phyloP scores from a whole-genome alignment of 139 green algal species.

The Ettlia oleoabundans region DNA sequence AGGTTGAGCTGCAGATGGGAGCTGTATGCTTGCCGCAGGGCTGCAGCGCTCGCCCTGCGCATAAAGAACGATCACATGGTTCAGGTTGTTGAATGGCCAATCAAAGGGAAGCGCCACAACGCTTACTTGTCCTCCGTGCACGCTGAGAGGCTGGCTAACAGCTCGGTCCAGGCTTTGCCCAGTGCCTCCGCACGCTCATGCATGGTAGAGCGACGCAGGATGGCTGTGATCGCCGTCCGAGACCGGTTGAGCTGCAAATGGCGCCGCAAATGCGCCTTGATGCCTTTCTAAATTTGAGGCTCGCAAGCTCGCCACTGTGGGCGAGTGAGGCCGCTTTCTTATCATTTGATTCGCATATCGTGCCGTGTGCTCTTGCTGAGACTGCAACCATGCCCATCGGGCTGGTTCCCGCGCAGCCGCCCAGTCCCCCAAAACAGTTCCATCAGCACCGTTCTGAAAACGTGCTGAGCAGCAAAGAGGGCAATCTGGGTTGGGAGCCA shows the following conservation, averaged over 20 bases:
- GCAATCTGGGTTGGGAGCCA: no score
- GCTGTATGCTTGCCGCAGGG: background rate
- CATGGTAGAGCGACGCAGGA: background rate
- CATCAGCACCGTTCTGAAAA: no score
- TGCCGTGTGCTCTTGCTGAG: no score
- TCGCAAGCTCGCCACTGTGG: no score
- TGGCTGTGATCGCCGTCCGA: background rate
- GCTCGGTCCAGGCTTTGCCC: constrained; percentile 18
- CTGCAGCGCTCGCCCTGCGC: background rate
- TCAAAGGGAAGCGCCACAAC: background rate
- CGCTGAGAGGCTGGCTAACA: background rate
- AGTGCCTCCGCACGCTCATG: background rate
- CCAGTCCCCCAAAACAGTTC: no score
- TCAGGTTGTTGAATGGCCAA: background rate
- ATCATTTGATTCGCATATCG: no score
- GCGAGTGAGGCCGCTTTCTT: no score
- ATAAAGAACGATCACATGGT: background rate
- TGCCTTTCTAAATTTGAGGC: no score
- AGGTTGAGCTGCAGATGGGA: background rate
- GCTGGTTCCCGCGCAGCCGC: no score
- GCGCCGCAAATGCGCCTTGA: no score
- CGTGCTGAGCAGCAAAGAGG: no score
- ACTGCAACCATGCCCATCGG: no score
- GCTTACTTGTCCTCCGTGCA: background rate
- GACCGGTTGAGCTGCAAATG: background rate